Evolutionary conservation across 495 filamentous ascomycete species (phyloP), one percentile per base, ranked within the genome.

Genomic region (Tuber magnatum): DNA sequence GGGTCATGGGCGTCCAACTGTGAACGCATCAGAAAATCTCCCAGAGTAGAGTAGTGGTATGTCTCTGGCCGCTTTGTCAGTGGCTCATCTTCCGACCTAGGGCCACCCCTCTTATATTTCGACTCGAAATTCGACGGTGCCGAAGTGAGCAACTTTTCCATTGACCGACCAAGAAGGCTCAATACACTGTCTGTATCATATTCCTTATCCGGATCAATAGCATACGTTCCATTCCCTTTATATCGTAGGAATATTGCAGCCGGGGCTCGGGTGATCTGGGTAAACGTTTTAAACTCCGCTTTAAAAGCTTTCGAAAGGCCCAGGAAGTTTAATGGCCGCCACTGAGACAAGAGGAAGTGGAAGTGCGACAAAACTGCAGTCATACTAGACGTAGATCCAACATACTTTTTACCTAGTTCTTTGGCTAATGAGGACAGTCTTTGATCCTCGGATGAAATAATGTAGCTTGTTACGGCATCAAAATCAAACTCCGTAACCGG

Each of bases 201-300:
- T 83, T 97, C 89, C 85, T 98, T 99, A 84, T 98, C 95, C 0
- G 94, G 92, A 84, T 99, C 95, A 76, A 99, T 97, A n/a, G 96
- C 94, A 82, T 98, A 97, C 1, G 87, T 86, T 5, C 92, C 94
- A 83, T 94, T 87, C 0, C 79, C 81, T 80, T 92, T 94, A 84
- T 90, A 94, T 68, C 92, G 89, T 39, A 98, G 84, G 80, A 98
- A 97, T 79, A 94, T 90, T 24, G 94, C 92, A 22, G 89, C 86
- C 1, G 95, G 93, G 1, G 87, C 87, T 73, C 89, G 88, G 75
- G 89, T 86, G 56, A 97, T 85, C 24, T 85, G 85, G 9, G 93
- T 97, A 83, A 94, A 97, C 2, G 85, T 86, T n/a, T 83, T 78
- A 40, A 87, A 83, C 12, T 88, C 86, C 0, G 88, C 86, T 0